phyloP scores from a whole-genome alignment of 1,139 yeast genomes.

The Sporopachydermia cereana region DNA sequence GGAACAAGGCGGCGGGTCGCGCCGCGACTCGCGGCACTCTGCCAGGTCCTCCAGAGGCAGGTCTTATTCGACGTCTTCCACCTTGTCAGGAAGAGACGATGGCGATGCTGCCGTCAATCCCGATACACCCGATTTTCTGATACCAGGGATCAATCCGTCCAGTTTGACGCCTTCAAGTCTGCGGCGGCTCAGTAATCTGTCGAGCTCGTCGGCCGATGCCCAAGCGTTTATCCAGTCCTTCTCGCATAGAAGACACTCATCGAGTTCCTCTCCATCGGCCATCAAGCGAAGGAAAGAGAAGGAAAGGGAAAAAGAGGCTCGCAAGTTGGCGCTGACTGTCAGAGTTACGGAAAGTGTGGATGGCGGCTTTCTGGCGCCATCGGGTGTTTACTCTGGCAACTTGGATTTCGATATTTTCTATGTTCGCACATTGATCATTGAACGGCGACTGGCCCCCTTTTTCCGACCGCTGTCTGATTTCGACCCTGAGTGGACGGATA shows the following conservation, averaged over 20 bases:
- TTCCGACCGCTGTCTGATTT: constrained; percentile 82
- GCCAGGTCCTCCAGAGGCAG: background rate
- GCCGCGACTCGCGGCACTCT: background rate
- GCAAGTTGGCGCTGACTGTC: constrained; percentile 19
- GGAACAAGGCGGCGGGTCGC: background rate
- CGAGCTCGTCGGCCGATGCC: constrained; percentile 1
- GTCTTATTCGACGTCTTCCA: background rate
- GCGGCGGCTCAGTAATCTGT: background rate
- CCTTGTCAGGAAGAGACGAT: background rate
- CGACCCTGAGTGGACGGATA: constrained; percentile 63
- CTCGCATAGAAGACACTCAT: background rate
- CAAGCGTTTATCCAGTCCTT: constrained; percentile 1
- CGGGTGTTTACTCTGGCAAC: constrained; percentile 69
- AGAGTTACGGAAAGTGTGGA: constrained; percentile 32
- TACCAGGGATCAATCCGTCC: background rate
- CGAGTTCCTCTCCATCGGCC: constrained; percentile 1
- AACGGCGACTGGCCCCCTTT: constrained; percentile 75
- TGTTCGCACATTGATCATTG: constrained; percentile 54
- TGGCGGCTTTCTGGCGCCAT: constrained; percentile 56
- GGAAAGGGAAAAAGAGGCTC: constrained; percentile 10
- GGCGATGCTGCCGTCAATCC: background rate
- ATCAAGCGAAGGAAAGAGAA: constrained; percentile 6
- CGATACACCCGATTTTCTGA: background rate
- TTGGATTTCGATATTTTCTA: constrained; percentile 64
- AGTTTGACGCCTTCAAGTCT: background rate